Percentiles rank a stretch among this genome's conserved stretches.
Evolutionary conservation across 1,139 yeast species (phyloP).

Genomic region (Blastobotrys indianensis): DNA sequence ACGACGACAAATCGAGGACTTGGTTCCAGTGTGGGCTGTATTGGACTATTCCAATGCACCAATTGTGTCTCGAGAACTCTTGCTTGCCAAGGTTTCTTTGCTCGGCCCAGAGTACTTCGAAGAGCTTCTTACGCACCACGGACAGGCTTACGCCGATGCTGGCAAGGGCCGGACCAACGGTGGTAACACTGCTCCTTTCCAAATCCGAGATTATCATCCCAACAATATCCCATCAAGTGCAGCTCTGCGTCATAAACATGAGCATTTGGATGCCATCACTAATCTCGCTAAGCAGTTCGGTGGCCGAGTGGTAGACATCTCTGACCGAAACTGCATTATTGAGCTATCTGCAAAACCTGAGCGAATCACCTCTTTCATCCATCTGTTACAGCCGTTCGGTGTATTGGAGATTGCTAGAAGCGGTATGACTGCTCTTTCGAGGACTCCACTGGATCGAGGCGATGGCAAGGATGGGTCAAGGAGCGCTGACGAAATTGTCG

Average conservation of each 20-base stretch:
- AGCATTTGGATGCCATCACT: constrained; percentile 78
- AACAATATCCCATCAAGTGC: constrained; percentile 85
- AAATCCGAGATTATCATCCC: constrained; percentile 55
- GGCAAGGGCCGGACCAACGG: constrained; percentile 31
- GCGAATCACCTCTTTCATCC: constrained; percentile 78
- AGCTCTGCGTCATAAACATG: constrained; percentile 89
- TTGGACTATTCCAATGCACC: constrained; percentile 88
- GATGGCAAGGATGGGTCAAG: constrained; percentile 43
- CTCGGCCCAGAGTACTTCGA: constrained; percentile 97
- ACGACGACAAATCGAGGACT: constrained; percentile 95
- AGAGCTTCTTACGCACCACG: constrained; percentile 86
- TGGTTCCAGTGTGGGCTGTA: constrained; percentile 97
- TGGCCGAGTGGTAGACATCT: constrained; percentile 85
- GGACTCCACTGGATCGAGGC: constrained; percentile 72
- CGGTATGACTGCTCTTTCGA: constrained; percentile 97
- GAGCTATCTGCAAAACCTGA: constrained; percentile 93
- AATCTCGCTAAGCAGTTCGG: constrained; percentile 82
- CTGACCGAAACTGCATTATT: constrained; percentile 89
- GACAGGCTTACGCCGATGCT: constrained; percentile 34
- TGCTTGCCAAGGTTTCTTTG: constrained; percentile 84
- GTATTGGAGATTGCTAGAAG: constrained; percentile 93
- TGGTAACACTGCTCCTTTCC: constrained; percentile 18
- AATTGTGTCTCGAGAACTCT: constrained; percentile 82
- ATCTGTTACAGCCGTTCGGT: constrained; percentile 91
- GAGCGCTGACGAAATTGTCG: constrained; percentile 57